Evolutionary conservation across 2,329 filamentous ascomycete genomes (phyloP).

Genomic region (Aspergillus puulaauensis): DNA sequence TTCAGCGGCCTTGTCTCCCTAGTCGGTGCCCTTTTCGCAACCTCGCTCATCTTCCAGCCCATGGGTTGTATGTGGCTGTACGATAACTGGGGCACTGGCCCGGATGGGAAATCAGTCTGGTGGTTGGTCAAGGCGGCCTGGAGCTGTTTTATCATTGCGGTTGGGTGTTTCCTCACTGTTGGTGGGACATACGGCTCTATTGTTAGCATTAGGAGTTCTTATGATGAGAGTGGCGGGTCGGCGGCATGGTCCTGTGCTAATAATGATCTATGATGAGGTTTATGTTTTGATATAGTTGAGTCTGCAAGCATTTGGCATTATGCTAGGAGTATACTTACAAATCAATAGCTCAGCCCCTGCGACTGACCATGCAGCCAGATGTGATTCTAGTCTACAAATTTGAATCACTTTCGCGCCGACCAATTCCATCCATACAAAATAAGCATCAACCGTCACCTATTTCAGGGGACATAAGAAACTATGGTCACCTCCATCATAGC

Average conservation of each 20-base stretch:
- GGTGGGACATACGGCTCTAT: slow-evolving; percentile 1
- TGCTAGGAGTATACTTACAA: no score
- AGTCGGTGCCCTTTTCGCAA: background rate
- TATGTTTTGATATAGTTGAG: no score
- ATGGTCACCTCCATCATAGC: no score
- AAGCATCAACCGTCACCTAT: no score
- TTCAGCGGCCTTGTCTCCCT: slow-evolving; percentile 60
- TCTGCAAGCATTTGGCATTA: no score
- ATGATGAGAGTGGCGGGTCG: background rate
- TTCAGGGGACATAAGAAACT: no score
- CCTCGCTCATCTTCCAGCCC: background rate
- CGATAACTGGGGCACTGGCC: slow-evolving; percentile 1
- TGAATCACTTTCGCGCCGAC: no score
- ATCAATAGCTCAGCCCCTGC: no score
- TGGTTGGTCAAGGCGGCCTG: slow-evolving; percentile 41
- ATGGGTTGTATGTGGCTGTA: slow-evolving; percentile 7
- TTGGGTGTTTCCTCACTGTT: background rate
- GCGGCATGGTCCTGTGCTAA: background rate
- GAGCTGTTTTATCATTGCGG: slow-evolving; percentile 36
- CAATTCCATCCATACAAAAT: no score
- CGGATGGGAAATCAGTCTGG: background rate
- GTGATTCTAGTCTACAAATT: no score
- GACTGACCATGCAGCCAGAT: no score
- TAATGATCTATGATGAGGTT: background rate
- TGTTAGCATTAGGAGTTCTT: background rate